phyloP scores from a whole-genome alignment of 345 rosid genomes.

The Trapa bicornis region DNA sequence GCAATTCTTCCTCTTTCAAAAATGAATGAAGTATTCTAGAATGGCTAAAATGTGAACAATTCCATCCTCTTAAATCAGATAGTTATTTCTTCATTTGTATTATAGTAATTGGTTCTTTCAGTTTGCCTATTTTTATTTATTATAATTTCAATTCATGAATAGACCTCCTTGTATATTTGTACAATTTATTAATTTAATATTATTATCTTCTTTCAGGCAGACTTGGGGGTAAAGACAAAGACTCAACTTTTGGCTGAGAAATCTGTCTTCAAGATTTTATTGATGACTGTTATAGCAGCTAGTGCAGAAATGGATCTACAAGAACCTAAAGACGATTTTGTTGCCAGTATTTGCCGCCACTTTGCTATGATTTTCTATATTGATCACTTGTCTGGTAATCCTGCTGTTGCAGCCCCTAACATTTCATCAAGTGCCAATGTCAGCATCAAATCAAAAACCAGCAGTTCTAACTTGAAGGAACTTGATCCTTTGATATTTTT shows the following conservation, averaged over 20 bases:
- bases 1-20: not conserved
- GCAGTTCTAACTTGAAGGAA: constrained; percentile 62
- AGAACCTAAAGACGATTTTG: constrained; percentile 70
- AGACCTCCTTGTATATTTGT: too few species aligned
- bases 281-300: constrained; percentile 77
- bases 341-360: constrained; percentile 74
- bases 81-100: not conserved
- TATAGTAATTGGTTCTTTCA: not conserved
- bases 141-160: too few species aligned
- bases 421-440: constrained; percentile 34
- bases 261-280: constrained; percentile 85
- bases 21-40: too few species aligned
- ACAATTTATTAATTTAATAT: not conserved
- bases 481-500: constrained; percentile 82
- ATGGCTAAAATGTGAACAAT: too few species aligned
- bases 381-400: constrained; percentile 39
- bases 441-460: constrained; percentile 53
- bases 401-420: constrained; percentile 39
- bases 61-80: not conserved
- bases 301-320: constrained; percentile 68
- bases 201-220: constrained; percentile 45
- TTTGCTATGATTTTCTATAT: constrained; percentile 84
- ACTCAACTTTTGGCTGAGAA: constrained; percentile 98
- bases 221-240: constrained; percentile 96
- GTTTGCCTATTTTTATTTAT: too few species aligned